Conservation (phyloP, 2,329 filamentous ascomycete species). For the Epichloe baconii region DNA sequence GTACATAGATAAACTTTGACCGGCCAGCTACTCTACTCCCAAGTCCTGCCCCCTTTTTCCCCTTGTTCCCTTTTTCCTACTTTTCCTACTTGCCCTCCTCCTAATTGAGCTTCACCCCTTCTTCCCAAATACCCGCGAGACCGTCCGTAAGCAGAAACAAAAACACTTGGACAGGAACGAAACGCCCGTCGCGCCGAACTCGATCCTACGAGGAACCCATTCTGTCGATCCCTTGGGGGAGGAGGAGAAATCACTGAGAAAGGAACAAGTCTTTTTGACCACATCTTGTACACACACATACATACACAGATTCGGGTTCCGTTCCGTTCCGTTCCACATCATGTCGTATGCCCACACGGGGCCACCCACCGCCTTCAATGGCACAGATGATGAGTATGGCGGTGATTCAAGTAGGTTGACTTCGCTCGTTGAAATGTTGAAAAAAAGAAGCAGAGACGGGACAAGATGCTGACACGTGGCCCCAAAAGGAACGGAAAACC, state of each 20-base stretch:
- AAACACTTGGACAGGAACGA: too few species aligned
- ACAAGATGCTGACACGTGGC: background rate
- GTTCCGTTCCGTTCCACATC: background rate
- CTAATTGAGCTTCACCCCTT: background rate
- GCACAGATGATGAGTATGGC: constrained; percentile 49
- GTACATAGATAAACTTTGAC: background rate
- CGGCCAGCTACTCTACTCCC: background rate
- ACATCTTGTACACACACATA: background rate
- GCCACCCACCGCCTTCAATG: constrained; percentile 47
- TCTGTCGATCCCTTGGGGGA: too few species aligned
- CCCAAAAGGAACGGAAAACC: constrained; percentile 57
- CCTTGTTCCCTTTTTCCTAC: background rate
- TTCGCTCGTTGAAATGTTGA: too few species aligned
- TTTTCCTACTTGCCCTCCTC: background rate
- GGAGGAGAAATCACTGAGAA: too few species aligned
- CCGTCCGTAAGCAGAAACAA: too few species aligned
- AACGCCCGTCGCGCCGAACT: too few species aligned
- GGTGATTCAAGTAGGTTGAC: constrained; percentile 63
- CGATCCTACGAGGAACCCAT: too few species aligned
- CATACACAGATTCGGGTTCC: too few species aligned
- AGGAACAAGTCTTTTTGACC: background rate
- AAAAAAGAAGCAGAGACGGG: too few species aligned
- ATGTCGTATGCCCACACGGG: constrained; percentile 51
- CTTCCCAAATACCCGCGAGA: too few species aligned
- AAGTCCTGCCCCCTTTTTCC: too few species aligned